These are phyloP conservation scores for Backusella australiensis DNA, from an alignment of 192 early-diverging fungal species.

Conservation along the genomic window DNA sequence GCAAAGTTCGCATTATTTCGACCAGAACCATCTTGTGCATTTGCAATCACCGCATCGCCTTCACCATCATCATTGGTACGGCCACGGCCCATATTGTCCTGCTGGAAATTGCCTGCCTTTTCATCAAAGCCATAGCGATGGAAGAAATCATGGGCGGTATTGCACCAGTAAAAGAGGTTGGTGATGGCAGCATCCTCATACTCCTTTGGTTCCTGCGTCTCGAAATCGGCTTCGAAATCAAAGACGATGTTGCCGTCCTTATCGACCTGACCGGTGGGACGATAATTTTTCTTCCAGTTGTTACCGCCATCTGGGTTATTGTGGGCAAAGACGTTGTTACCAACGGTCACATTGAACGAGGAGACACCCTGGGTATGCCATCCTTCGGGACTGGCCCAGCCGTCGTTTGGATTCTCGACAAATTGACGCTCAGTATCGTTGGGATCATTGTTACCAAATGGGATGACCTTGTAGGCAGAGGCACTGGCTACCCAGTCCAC, in stretches of 20 bases:
- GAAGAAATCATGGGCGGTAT: constrained; percentile 86
- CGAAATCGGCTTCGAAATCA: constrained; percentile 72
- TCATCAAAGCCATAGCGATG: constrained; percentile 91
- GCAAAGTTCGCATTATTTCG: constrained; percentile 95
- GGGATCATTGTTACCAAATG: constrained; percentile 79
- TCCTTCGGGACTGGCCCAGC: constrained; percentile 58
- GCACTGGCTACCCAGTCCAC: constrained; percentile 84
- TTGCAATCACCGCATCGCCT: constrained; percentile 82
- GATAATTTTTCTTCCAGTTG: constrained; percentile 73
- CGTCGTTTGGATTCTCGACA: constrained; percentile 50
- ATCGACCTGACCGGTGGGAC: constrained; percentile 60
- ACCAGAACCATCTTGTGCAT: constrained; percentile 89
- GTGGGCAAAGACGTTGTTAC: constrained; percentile 93
- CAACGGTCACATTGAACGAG: constrained; percentile 66
- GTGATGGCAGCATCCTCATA: constrained; percentile 79
- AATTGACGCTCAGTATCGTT: constrained; percentile 57
- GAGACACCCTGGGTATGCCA: constrained; percentile 64
- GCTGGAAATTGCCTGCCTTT: constrained; percentile 91
- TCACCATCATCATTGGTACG: constrained; percentile 20
- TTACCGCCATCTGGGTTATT: constrained; percentile 72
- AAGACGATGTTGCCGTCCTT: constrained; percentile 54
- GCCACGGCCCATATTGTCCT: constrained; percentile 79
- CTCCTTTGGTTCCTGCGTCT: constrained; percentile 50
- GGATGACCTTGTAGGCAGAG: constrained; percentile 73
- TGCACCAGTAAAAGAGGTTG: constrained; percentile 93